Percentiles rank a stretch among this genome's conserved stretches.
phyloP scores from a whole-genome alignment of 2,329 filamentous ascomycete species.

The Fusarium devonianum region DNA sequence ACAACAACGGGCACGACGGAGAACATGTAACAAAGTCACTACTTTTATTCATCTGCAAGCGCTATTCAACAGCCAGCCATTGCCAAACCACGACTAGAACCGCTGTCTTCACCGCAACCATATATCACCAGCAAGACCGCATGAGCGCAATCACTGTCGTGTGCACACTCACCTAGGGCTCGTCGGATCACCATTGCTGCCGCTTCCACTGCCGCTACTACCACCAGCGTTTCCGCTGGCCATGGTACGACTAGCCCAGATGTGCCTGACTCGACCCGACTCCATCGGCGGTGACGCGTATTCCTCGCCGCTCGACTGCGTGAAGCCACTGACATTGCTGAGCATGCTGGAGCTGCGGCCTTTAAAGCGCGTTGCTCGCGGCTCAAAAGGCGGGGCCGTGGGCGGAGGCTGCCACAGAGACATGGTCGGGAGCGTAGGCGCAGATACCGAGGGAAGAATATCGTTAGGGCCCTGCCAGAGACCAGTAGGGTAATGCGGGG shows the following conservation, averaged over 20 bases:
- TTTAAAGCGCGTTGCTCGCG: constrained; percentile 52
- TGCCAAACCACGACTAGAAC: constrained; percentile 25
- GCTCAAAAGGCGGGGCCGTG: constrained; percentile 48
- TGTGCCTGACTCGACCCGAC: constrained; percentile 27
- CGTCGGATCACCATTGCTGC: constrained; percentile 59
- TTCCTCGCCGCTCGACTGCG: constrained; percentile 65
- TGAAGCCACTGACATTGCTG: constrained; percentile 71
- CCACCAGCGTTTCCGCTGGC: constrained; percentile 50
- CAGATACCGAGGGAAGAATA: constrained; percentile 43
- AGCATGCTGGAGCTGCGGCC: constrained; percentile 73
- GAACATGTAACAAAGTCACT: constrained; percentile 39
- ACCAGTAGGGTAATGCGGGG: constrained; percentile 46
- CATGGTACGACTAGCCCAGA: constrained; percentile 40
- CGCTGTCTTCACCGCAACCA: constrained; percentile 6
- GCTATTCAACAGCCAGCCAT: constrained; percentile 38
- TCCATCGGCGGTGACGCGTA: constrained; percentile 39
- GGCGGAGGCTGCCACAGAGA: constrained; percentile 49
- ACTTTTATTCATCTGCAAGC: constrained; percentile 39
- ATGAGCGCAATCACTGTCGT: neutral
- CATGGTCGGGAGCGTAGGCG: constrained; percentile 43
- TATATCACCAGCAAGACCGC: constrained; percentile 1
- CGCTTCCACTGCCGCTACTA: constrained; percentile 57
- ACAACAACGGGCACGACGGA: neutral
- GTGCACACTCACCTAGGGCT: constrained; percentile 50
- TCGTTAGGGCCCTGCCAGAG: constrained; percentile 50